Percentiles rank a stretch among this genome's conserved stretches.
Conservation (phyloP, 805 yeast genomes). For the Kazachstania viticola region DNA sequence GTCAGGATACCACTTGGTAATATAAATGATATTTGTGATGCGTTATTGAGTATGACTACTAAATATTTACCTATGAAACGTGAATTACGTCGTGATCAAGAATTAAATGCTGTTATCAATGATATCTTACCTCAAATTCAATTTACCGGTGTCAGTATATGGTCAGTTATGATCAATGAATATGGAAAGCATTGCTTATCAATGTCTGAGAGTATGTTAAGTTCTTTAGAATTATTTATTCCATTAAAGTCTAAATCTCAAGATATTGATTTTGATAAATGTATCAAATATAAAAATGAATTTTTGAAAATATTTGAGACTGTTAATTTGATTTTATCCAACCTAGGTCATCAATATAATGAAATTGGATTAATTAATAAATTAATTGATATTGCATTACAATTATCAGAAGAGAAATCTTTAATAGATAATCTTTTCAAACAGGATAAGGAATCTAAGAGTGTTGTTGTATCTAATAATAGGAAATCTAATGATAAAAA, state of each 20-base stretch:
- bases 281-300: constrained; percentile 13
- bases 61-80: constrained; percentile 44
- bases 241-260: constrained; percentile 38
- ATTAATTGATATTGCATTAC: constrained; percentile 45
- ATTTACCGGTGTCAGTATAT: constrained; percentile 32
- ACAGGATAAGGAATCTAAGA: constrained; percentile 9
- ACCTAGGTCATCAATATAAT: constrained; percentile 29
- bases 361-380: constrained; percentile 45
- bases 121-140: constrained; percentile 37
- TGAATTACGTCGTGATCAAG: constrained; percentile 44
- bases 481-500: too few species aligned
- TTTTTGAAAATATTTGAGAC: constrained; percentile 15
- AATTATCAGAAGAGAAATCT: constrained; percentile 27
- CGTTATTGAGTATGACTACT: constrained; percentile 42
- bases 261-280: constrained; percentile 30
- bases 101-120: constrained; percentile 34
- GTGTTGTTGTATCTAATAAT: constrained; percentile 1
- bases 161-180: constrained; percentile 21
- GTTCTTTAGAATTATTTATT: constrained; percentile 45
- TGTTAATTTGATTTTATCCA: constrained; percentile 9
- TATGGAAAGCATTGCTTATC: constrained; percentile 32
- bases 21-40: constrained; percentile 40
- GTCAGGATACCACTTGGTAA: constrained; percentile 55
- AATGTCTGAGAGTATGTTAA: constrained; percentile 38
- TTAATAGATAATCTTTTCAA: constrained; percentile 18